Evolutionary conservation across 2,329 filamentous ascomycete genomes (phyloP).

Genomic region (Monosporascus sp.): DNA sequence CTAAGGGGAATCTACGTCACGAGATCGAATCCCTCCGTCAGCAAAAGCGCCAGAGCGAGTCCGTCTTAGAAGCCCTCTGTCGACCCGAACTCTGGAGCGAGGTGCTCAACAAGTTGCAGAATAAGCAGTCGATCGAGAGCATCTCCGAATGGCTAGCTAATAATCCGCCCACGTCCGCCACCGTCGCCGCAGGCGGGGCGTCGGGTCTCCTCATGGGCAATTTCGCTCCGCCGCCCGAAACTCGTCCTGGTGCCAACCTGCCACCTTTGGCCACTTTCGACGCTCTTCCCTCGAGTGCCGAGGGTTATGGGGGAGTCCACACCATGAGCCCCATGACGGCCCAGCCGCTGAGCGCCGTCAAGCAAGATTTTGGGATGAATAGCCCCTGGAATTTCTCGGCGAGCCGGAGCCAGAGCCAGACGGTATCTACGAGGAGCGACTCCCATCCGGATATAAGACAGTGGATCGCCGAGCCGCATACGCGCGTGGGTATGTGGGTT

Average conservation of each 20-base stretch:
- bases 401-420: slow-evolving; percentile 33
- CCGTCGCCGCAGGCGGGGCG: slow-evolving; percentile 2
- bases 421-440: slow-evolving; percentile 39
- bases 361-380: slow-evolving; percentile 36
- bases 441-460: slow-evolving; percentile 43
- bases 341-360: slow-evolving; percentile 25
- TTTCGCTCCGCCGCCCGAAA: slow-evolving; percentile 22
- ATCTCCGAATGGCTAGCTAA: slow-evolving; percentile 51
- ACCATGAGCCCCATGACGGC: slow-evolving; percentile 27
- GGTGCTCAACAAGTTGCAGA: slow-evolving; percentile 47
- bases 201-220: slow-evolving; percentile 13
- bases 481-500: slow-evolving; percentile 46
- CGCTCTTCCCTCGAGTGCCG: slow-evolving; percentile 9
- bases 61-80: slow-evolving; percentile 49
- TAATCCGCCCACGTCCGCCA: slow-evolving; percentile 26
- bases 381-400: slow-evolving; percentile 47
- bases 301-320: slow-evolving; percentile 21
- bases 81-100: slow-evolving; percentile 49
- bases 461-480: slow-evolving; percentile 41
- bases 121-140: slow-evolving; percentile 47
- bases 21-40: slow-evolving; percentile 55
- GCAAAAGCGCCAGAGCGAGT: slow-evolving; percentile 50
- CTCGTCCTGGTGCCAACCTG: slow-evolving; percentile 19
- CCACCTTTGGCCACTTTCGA: slow-evolving; percentile 22
- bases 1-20: slow-evolving; percentile 55